These are phyloP conservation scores for Hyphopichia wangnamkhiaoensis DNA, from an alignment of 1,139 yeast genomes.

Conservation along the genomic window DNA sequence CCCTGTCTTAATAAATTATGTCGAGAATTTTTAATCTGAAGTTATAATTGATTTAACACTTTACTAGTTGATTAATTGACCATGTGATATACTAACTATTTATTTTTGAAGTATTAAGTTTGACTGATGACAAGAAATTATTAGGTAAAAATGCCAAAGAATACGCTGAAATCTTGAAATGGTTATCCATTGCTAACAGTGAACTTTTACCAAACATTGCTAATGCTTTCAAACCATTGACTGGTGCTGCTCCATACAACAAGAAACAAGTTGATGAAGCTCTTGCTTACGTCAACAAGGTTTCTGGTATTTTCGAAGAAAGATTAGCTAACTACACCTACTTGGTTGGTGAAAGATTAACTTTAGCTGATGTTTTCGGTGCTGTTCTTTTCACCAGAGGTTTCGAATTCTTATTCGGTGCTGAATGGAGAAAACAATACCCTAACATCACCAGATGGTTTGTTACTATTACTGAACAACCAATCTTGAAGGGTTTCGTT, in stretches of 20 bases:
- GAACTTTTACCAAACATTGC: slow-evolving; percentile 56
- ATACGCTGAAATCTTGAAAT: slow-evolving; percentile 70
- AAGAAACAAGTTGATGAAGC: slow-evolving; percentile 72
- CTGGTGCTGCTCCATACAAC: slow-evolving; percentile 60
- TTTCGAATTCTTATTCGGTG: slow-evolving; percentile 68
- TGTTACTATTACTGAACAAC: slow-evolving; percentile 64
- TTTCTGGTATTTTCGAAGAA: slow-evolving; percentile 53
- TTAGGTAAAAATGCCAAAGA: slow-evolving; percentile 68
- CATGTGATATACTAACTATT: slow-evolving; percentile 21
- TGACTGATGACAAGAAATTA: slow-evolving; percentile 38
- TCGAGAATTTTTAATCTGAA: slow-evolving; percentile 65
- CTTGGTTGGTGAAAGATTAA: slow-evolving; percentile 87
- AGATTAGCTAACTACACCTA: slow-evolving; percentile 77
- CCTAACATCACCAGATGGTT: slow-evolving; percentile 87
- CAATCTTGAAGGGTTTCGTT: slow-evolving; percentile 45
- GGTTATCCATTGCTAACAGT: slow-evolving; percentile 80
- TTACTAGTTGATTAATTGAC: slow-evolving; percentile 1
- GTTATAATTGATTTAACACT: slow-evolving; percentile 1
- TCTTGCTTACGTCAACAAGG: slow-evolving; percentile 35
- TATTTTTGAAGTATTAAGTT: slow-evolving; percentile 26
- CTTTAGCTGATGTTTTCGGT: slow-evolving; percentile 77
- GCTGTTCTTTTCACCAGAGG: slow-evolving; percentile 57
- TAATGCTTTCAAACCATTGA: slow-evolving; percentile 33
- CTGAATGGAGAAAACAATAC: slow-evolving; percentile 72
- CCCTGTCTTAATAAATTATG: slow-evolving; percentile 87